These are phyloP conservation scores for Calophaca sinica DNA, from an alignment of 306 rosid genomes.

Conservation along the genomic window DNA sequence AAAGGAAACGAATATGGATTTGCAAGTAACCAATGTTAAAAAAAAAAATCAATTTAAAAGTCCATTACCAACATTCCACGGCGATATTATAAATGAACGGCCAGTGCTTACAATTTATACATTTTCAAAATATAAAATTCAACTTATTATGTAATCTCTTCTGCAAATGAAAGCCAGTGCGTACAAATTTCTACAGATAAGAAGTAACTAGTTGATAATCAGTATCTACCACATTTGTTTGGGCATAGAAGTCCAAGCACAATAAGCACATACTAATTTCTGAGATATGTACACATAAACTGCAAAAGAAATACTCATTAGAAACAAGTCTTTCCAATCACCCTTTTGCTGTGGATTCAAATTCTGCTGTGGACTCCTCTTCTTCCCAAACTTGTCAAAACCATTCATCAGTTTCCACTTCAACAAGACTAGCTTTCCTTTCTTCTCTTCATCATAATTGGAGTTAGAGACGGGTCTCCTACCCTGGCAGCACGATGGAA, in stretches of 20 bases:
- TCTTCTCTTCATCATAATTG: conserved; percentile 30
- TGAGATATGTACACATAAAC: conserved; percentile 90
- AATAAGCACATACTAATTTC: conserved; percentile 75
- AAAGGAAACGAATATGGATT: too few species aligned
- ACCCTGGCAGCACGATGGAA: conserved; percentile 49
- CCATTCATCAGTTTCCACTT: conserved; percentile 44
- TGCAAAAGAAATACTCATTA: conserved; percentile 88
- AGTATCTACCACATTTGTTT: conserved; percentile 58
- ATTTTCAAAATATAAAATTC: conserved; percentile 8
- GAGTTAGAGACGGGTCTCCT: conserved; percentile 44
- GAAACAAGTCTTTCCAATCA: conserved; percentile 80
- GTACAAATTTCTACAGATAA: conserved; percentile 1
- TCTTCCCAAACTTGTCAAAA: conserved; percentile 60
- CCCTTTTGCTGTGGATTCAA: conserved; percentile 82
- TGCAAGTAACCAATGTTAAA: too few species aligned
- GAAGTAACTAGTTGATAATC: background rate
- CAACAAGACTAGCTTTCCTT: conserved; percentile 25
- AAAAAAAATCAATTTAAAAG: too few species aligned
- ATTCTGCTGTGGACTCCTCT: conserved; percentile 52
- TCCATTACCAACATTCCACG: too few species aligned
- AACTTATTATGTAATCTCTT: too few species aligned
- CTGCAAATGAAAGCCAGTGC: background rate
- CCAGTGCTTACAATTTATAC: too few species aligned
- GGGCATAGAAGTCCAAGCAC: conserved; percentile 67
- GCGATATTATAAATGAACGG: too few species aligned